Evolutionary conservation across 1,284 basidiomycete genomes (phyloP).

Genomic region (Cystobasidiaceae sp.): DNA sequence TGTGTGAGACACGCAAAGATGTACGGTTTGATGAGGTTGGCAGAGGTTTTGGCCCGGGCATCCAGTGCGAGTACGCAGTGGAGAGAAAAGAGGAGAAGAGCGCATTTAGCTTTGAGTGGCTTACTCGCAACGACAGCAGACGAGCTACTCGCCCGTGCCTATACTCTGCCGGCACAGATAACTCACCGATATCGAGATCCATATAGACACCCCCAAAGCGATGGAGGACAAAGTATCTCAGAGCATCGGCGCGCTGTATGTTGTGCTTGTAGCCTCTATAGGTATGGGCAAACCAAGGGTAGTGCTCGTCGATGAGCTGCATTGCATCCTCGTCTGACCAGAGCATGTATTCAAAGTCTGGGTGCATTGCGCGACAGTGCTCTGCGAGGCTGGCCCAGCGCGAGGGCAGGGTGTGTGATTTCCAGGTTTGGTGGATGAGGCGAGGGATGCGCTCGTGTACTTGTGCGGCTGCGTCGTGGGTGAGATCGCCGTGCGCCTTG

Average conservation of each 20-base stretch:
- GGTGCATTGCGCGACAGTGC: slow-evolving; percentile 45
- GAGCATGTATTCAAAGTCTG: slow-evolving; percentile 78
- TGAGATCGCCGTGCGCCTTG: too few species aligned
- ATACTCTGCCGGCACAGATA: slow-evolving; percentile 69
- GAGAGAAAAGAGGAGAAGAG: too few species aligned
- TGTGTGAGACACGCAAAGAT: too few species aligned
- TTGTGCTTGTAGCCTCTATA: slow-evolving; percentile 87
- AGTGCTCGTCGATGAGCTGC: slow-evolving; percentile 79
- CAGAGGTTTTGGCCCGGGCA: too few species aligned
- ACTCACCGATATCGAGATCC: slow-evolving; percentile 83
- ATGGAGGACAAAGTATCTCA: slow-evolving; percentile 92
- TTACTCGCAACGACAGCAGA: neutral
- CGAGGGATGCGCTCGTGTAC: slow-evolving; percentile 57
- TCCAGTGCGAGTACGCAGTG: too few species aligned
- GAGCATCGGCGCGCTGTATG: slow-evolving; percentile 94
- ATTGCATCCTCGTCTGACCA: slow-evolving; percentile 92
- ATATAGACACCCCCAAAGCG: slow-evolving; percentile 93
- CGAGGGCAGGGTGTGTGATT: slow-evolving; percentile 75
- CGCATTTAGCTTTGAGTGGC: neutral
- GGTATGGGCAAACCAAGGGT: slow-evolving; percentile 85
- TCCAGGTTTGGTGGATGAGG: slow-evolving; percentile 98
- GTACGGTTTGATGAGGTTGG: too few species aligned
- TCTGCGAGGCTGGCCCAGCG: slow-evolving; percentile 57
- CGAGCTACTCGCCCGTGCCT: slow-evolving; percentile 77
- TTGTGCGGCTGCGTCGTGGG: neutral